phyloP scores from a whole-genome alignment of 352 stramenopile genomes.

The Phytopythium boreale region DNA sequence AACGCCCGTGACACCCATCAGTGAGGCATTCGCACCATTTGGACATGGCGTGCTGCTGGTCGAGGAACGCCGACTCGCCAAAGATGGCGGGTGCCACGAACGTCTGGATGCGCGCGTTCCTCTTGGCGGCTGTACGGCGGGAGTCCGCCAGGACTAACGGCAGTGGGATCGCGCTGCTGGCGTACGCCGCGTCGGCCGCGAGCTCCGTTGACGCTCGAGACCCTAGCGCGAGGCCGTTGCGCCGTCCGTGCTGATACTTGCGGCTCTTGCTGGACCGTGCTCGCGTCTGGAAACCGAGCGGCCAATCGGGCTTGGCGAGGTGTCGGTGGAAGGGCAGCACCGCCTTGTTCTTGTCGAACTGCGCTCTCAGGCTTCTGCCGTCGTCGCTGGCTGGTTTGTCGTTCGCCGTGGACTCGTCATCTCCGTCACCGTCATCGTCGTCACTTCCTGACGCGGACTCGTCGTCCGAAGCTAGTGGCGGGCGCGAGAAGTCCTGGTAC shows the following conservation, averaged over 20 bases:
- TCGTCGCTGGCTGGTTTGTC: conserved; percentile 13
- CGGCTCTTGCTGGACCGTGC: conserved; percentile 29
- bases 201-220: not conserved
- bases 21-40: conserved; percentile 38
- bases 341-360: not conserved
- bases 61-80: conserved; percentile 54
- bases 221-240: conserved; percentile 38
- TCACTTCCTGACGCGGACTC: not conserved
- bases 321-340: conserved; percentile 52
- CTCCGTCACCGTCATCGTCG: conserved; percentile 15
- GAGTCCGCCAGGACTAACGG: not conserved
- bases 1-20: not conserved
- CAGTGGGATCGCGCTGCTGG: conserved; percentile 2
- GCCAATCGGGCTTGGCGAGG: conserved; percentile 59
- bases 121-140: conserved; percentile 8
- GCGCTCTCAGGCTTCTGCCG: not conserved
- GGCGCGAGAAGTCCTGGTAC: conserved; percentile 58
- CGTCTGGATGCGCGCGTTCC: conserved; percentile 40
- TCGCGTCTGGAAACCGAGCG: conserved; percentile 50
- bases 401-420: conserved; percentile 5
- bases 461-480: conserved; percentile 28
- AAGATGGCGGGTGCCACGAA: conserved; percentile 57
- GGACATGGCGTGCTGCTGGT: conserved; percentile 40
- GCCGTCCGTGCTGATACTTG: conserved; percentile 39
- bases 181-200: conserved; percentile 3